Conservation (phyloP, 345 rosid species). For the Eucalyptus tenuipes region DNA sequence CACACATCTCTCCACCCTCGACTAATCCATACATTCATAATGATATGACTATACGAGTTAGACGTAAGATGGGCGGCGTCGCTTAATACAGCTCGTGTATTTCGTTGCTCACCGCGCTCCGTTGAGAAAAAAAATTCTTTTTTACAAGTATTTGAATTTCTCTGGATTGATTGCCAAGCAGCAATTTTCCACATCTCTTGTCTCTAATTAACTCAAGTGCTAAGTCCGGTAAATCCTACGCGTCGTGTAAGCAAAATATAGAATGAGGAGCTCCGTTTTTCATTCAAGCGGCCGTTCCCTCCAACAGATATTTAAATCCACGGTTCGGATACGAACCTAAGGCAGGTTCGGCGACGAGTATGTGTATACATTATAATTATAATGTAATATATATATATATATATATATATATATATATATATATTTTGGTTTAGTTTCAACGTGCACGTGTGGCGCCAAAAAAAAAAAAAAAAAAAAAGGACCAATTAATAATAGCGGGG, state of each 20-base stretch:
- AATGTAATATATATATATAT: no score
- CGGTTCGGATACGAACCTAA: slow-evolving; percentile 42
- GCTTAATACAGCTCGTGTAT: rapidly evolving
- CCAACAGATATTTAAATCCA: slow-evolving; percentile 28
- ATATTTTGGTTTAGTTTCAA: neutral
- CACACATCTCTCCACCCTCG: neutral
- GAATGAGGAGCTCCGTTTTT: neutral
- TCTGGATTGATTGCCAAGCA: neutral
- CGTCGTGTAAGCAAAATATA: neutral
- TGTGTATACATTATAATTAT: neutral
- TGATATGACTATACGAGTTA: rapidly evolving
- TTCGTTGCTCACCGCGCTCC: rapidly evolving
- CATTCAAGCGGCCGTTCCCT: slow-evolving; percentile 13
- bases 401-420: no score
- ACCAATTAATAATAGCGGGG: neutral
- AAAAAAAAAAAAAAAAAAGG: neutral
- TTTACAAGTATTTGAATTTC: neutral
- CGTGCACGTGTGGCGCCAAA: neutral
- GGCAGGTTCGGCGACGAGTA: slow-evolving; percentile 1
- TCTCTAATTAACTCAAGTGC: neutral
- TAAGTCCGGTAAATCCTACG: neutral
- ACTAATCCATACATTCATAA: neutral
- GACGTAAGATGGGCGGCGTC: rapidly evolving
- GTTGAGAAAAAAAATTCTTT: neutral
- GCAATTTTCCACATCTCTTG: neutral